phyloP scores from a whole-genome alignment of 306 rosid species.

The Lupinus albus region DNA sequence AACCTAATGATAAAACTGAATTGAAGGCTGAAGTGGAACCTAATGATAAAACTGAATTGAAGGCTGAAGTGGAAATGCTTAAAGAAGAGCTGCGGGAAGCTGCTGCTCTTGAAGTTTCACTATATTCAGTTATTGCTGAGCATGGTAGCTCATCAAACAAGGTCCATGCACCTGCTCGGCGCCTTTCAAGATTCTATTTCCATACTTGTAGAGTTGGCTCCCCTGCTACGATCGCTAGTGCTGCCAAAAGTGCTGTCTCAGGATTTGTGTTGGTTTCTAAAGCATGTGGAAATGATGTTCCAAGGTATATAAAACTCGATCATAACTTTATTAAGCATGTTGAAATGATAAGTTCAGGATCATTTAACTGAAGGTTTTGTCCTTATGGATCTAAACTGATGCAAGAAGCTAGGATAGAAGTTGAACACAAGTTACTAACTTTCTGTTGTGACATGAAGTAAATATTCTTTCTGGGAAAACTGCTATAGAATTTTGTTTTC shows the following conservation, averaged over 20 bases:
- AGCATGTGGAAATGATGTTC: slow-evolving; percentile 93
- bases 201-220: slow-evolving; percentile 63
- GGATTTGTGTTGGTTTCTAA: slow-evolving; percentile 87
- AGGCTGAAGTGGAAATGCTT: slow-evolving; percentile 68
- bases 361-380: slow-evolving; percentile 27
- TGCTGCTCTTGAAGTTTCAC: slow-evolving; percentile 81
- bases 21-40: background rate
- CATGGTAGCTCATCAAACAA: slow-evolving; percentile 81
- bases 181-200: slow-evolving; percentile 83
- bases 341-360: slow-evolving; percentile 25
- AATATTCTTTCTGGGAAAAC: slow-evolving; percentile 7
- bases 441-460: slow-evolving; percentile 2
- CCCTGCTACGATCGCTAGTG: slow-evolving; percentile 59
- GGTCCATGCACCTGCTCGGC: slow-evolving; percentile 90
- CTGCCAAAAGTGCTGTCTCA: slow-evolving; percentile 69
- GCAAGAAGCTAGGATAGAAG: background rate
- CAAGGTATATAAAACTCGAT: slow-evolving; percentile 59
- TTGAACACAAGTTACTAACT: slow-evolving; percentile 2
- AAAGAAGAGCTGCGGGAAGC: slow-evolving; percentile 81
- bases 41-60: slow-evolving; percentile 47
- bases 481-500: slow-evolving; percentile 23
- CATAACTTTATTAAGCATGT: slow-evolving; percentile 24
- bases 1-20: background rate
- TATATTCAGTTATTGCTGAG: slow-evolving; percentile 80
- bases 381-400: slow-evolving; percentile 27